Percentiles rank a stretch among this genome's conserved stretches.
These are phyloP conservation scores for Periconia sp. DNA, from an alignment of 2,329 filamentous ascomycete genomes.

Conservation along the genomic window DNA sequence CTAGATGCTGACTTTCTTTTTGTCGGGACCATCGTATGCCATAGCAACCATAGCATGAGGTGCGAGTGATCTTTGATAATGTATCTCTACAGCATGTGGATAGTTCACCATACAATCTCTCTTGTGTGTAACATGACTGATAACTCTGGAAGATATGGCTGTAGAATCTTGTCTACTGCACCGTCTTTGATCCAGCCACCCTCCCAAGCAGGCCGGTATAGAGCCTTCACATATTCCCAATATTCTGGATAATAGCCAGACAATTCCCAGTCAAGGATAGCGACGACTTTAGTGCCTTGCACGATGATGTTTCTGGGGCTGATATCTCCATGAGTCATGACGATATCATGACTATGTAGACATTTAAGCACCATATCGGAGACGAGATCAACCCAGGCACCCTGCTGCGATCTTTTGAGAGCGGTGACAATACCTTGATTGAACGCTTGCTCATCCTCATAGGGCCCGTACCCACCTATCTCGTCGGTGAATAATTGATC, in stretches of 20 bases:
- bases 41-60: too few species aligned
- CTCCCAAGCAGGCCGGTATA: conserved; percentile 6
- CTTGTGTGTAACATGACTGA: conserved; percentile 1
- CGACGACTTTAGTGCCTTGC: conserved; percentile 4
- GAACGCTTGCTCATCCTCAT: conserved; percentile 10
- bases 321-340: conserved; percentile 17
- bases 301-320: conserved; percentile 16
- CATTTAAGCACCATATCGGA: conserved; percentile 8
- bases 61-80: too few species aligned
- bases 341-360: conserved; percentile 8
- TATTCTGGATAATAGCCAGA: conserved; percentile 8
- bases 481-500: conserved; percentile 13
- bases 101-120: too few species aligned
- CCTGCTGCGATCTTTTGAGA: conserved; percentile 6
- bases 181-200: conserved; percentile 4
- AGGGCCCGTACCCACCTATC: conserved; percentile 13
- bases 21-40: too few species aligned
- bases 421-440: conserved; percentile 10
- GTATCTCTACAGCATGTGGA: too few species aligned
- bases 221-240: conserved; percentile 6
- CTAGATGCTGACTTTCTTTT: too few species aligned
- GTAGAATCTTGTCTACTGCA: conserved; percentile 1
- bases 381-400: conserved; percentile 6
- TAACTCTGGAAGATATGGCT: background rate
- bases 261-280: conserved; percentile 6